Percentiles rank a stretch among this genome's conserved stretches.
These are phyloP conservation scores for Populus simonii DNA, from an alignment of 345 rosid species.

Conservation along the genomic window DNA sequence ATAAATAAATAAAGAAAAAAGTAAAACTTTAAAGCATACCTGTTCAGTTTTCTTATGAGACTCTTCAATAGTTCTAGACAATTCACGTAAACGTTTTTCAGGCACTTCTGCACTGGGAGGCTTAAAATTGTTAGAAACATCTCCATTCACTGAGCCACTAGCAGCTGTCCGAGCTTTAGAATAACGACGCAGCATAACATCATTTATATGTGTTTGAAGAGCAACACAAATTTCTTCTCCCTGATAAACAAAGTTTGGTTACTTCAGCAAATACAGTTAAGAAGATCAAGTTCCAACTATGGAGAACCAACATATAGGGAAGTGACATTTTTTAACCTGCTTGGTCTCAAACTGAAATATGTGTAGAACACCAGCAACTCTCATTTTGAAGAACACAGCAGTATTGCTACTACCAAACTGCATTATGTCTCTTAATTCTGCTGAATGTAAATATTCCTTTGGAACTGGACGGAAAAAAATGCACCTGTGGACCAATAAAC, in stretches of 20 bases:
- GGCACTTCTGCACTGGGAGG: conserved; percentile 53
- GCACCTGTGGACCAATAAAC: conserved; percentile 51
- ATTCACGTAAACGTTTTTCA: conserved; percentile 77
- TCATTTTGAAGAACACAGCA: conserved; percentile 97
- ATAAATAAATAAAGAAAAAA: neutral
- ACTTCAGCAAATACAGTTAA: neutral
- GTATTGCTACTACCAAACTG: conserved; percentile 98
- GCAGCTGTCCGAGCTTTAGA: conserved; percentile 81
- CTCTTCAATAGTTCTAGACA: conserved; percentile 74
- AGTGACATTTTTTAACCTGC: conserved; percentile 51
- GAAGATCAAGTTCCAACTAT: neutral
- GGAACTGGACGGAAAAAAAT: conserved; percentile 97
- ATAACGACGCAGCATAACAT: conserved; percentile 97
- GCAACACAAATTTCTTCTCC: conserved; percentile 99
- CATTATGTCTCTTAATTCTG: conserved; percentile 95
- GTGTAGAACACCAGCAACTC: conserved; percentile 98
- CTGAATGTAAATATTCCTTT: conserved; percentile 91
- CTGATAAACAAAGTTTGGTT: conserved; percentile 30
- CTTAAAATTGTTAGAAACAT: conserved; percentile 55
- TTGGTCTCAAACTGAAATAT: conserved; percentile 96
- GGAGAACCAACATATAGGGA: neutral
- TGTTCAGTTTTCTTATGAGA: conserved; percentile 60
- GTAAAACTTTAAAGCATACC: conserved; percentile 33
- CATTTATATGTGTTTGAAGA: conserved; percentile 97
- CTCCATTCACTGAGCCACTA: conserved; percentile 64